Conservation (phyloP, 2,329 filamentous ascomycete genomes). For the Ascochyta pisi region DNA sequence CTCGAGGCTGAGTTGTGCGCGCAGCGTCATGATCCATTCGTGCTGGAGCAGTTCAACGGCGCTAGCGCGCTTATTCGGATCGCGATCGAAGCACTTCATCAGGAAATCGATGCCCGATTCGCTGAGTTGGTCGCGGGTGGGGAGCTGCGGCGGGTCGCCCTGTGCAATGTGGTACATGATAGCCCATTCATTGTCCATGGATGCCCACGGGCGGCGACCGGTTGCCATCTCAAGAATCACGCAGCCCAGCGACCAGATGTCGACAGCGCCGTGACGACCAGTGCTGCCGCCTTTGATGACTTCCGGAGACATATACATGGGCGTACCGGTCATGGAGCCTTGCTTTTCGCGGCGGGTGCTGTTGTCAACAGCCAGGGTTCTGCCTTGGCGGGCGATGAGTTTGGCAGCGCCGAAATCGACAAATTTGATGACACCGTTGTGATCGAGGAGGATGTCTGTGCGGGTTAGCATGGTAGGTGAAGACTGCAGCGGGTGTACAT, state of each 20-base stretch:
- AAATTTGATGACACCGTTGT: conserved; percentile 98
- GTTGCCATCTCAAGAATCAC: conserved; percentile 98
- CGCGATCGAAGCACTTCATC: conserved; percentile 82
- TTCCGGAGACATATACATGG: conserved; percentile 99
- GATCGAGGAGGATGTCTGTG: conserved; percentile 89
- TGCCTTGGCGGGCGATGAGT: conserved; percentile 91
- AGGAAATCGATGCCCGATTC: conserved; percentile 87
- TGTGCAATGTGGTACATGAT: conserved; percentile 99
- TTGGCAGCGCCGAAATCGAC: conserved; percentile 98
- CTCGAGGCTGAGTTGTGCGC: conserved; percentile 56
- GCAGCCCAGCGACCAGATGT: conserved; percentile 96
- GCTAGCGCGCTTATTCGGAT: conserved; percentile 78
- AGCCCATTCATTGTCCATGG: conserved; percentile 97
- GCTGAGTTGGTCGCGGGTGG: conserved; percentile 82
- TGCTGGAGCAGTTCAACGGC: conserved; percentile 92
- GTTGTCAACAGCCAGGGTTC: conserved; percentile 75
- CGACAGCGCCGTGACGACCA: conserved; percentile 83
- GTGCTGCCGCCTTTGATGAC: conserved; percentile 83
- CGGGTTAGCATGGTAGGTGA: conserved; percentile 30
- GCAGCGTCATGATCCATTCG: conserved; percentile 74
- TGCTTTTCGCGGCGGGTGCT: conserved; percentile 62
- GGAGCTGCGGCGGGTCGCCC: conserved; percentile 88
- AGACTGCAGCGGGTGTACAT: conserved; percentile 45
- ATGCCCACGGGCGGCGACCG: conserved; percentile 90
- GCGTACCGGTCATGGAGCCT: conserved; percentile 94